Evolutionary conservation across 2,329 filamentous ascomycete species (phyloP), one percentile per base, ranked within the genome.

Genomic region (Emmonsia crescens): DNA sequence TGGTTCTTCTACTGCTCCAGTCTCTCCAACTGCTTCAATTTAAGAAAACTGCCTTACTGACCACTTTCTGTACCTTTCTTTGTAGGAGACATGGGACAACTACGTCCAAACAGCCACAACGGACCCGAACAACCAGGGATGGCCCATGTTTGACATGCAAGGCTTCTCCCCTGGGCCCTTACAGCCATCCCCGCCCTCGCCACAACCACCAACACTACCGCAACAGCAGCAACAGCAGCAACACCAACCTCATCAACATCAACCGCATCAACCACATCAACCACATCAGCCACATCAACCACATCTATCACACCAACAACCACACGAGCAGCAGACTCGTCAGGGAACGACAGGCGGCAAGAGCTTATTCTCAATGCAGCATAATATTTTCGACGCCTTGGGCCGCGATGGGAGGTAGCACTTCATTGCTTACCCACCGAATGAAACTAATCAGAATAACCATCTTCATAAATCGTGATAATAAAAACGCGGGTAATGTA

Each of bases 21-120:
- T 48, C n/a, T 48, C n/a, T 24, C 44, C 44, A 21, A 2, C 2
- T n/a, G 1, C n/a, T 3, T 48, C 12, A 8, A 51, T 21, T 31
- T 19, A 12, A 19, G 36, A 46, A 57, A 29, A n/a, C 9, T 40
- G 27, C n/a, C 5, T 29, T 55, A 31, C 42, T 33, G 44, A 48
- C 31, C 57, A 1, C 55, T 40, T 51, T 54, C 21, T 46, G 60
- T 58, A 55, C 38, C 36, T 40, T 46, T 27, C 21, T 60, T 40
- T 59, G 66, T 65, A 86, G 84, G 83, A 87, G 64, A 84, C 85
- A 33, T 88, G 85, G 85, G 86, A 89, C 69, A 83, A 80, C 6
- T 88, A 87, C 67, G 83, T 88, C 56, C 85, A 88, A 70, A 84
- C 82, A 59, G 78, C 82, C 5, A 78, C 71, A 6, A 65, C 79